Evolutionary conservation across 148 eudicot genomes (phyloP).

Genomic region (Rhododendron henanense): DNA sequence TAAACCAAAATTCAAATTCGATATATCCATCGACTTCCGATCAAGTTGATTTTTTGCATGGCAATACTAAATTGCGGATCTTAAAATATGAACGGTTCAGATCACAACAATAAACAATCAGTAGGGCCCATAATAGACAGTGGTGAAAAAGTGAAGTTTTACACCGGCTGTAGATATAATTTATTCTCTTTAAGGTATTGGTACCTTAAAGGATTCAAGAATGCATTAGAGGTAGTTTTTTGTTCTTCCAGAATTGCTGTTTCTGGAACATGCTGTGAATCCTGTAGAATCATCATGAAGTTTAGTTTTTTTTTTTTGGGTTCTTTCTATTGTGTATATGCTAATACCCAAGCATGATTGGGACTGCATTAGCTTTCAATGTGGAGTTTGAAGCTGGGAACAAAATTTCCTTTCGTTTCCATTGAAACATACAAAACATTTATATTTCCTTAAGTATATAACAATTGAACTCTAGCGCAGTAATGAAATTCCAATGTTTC

Average conservation of each 20-base stretch:
- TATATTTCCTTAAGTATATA: background rate
- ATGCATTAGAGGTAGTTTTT: slow-evolving; percentile 59
- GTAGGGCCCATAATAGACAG: too few species aligned
- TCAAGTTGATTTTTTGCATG: too few species aligned
- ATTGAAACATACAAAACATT: background rate
- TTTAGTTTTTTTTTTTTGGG: background rate
- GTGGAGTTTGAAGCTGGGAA: background rate
- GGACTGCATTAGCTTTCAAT: background rate
- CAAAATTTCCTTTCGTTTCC: background rate
- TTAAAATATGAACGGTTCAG: too few species aligned
- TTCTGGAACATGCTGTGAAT: background rate
- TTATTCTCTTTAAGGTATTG: too few species aligned
- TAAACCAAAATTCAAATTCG: too few species aligned
- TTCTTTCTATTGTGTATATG: background rate
- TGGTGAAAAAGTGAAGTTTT: too few species aligned
- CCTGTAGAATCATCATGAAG: background rate
- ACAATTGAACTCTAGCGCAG: background rate
- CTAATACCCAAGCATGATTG: background rate
- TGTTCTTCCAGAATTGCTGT: background rate
- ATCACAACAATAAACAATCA: too few species aligned
- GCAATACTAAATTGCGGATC: too few species aligned
- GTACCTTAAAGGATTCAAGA: slow-evolving; percentile 57
- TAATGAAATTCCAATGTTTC: background rate
- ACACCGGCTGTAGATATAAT: too few species aligned
- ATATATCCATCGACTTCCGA: too few species aligned